phyloP scores from a whole-genome alignment of 495 filamentous ascomycete genomes.

The Rhizodiscina lignyota region DNA sequence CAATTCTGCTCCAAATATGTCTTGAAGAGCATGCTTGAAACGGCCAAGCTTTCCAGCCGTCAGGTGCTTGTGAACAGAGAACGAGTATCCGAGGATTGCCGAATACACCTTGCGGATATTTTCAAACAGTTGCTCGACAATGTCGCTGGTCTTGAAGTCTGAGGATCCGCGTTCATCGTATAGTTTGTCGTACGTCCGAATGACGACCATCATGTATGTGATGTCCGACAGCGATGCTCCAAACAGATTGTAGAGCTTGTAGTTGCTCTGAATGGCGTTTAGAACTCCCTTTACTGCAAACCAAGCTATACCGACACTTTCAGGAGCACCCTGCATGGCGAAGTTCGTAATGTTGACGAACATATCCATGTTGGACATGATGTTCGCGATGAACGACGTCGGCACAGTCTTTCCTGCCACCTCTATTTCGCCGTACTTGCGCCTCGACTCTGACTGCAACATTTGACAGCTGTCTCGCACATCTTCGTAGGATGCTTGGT shows the following conservation, averaged over 20 bases:
- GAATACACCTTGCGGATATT: conserved; percentile 4
- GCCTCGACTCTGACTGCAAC: no score
- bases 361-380: conserved; percentile 3
- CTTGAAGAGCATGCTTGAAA: conserved; percentile 4
- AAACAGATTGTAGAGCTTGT: conserved; percentile 4
- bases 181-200: conserved; percentile 3
- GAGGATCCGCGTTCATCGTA: conserved; percentile 3
- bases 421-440: no score
- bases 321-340: conserved; percentile 5
- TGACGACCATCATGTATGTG: conserved; percentile 5
- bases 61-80: conserved; percentile 3
- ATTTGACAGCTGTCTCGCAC: no score
- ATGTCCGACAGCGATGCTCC: conserved; percentile 2
- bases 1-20: conserved; percentile 2
- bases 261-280: conserved; percentile 5
- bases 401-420: no score
- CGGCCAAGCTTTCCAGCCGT: conserved; percentile 1
- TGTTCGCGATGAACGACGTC: conserved; percentile 4
- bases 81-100: conserved; percentile 4
- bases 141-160: conserved; percentile 2
- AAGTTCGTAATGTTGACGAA: conserved; percentile 4
- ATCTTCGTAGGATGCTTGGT: no score
- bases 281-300: conserved; percentile 5
- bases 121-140: conserved; percentile 3
- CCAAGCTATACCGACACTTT: conserved; percentile 7